Conservation (phyloP, 2,329 filamentous ascomycete species). For the Cladosporium halotolerans region DNA sequence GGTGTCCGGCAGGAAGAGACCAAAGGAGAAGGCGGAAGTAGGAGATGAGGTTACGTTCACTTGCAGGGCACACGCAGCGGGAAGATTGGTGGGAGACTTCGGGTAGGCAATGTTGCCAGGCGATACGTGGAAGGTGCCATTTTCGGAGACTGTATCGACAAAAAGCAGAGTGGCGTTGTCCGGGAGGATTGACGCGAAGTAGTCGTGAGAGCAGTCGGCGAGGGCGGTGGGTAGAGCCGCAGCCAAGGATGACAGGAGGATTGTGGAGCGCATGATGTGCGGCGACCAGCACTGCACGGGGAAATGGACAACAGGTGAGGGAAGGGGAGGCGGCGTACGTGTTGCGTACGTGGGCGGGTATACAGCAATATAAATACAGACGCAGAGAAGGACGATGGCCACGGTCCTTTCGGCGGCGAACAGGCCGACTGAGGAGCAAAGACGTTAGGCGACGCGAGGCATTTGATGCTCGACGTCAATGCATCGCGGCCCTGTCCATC, state of each 20-base stretch:
- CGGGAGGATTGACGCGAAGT: conserved; percentile 31
- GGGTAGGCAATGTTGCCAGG: conserved; percentile 36
- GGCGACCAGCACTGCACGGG: conserved; percentile 3
- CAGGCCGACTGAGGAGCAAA: too few species aligned
- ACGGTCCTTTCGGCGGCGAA: too few species aligned
- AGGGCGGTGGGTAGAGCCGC: conserved; percentile 6
- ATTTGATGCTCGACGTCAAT: too few species aligned
- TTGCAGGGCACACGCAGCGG: conserved; percentile 27
- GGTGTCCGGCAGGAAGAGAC: conserved; percentile 26
- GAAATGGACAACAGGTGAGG: background rate
- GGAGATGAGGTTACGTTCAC: conserved; percentile 26
- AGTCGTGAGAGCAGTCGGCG: conserved; percentile 29
- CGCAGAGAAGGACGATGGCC: too few species aligned
- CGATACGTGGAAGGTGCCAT: conserved; percentile 35
- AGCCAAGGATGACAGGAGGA: conserved; percentile 9
- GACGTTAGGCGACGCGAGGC: too few species aligned
- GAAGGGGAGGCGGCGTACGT: background rate
- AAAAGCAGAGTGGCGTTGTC: conserved; percentile 33
- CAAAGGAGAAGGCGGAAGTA: conserved; percentile 26
- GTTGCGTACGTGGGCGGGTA: background rate
- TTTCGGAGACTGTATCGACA: conserved; percentile 27
- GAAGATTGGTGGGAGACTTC: conserved; percentile 30
- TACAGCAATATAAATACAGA: too few species aligned
- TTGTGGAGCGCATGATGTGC: conserved; percentile 5
- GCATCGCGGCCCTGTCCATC: too few species aligned